A percentile compares a stretch with the other conserved stretches of the same genome.
These are phyloP conservation scores for Geotrichum candidum DNA, from an alignment of 1,139 yeast species.

Conservation along the genomic window DNA sequence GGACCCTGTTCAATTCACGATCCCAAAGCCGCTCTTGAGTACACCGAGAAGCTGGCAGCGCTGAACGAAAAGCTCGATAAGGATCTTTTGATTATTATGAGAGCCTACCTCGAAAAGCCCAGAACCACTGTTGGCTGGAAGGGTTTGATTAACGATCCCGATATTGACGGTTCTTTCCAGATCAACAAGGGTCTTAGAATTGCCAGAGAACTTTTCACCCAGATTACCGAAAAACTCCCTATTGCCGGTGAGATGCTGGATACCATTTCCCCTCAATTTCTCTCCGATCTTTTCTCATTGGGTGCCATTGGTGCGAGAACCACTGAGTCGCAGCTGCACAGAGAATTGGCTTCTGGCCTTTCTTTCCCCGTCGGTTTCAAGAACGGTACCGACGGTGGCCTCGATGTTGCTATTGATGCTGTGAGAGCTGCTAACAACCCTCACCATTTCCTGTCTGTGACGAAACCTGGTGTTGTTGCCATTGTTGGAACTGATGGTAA, in stretches of 20 bases:
- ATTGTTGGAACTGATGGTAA: slow-evolving; percentile 94
- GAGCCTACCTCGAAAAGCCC: slow-evolving; percentile 97
- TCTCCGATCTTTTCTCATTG: slow-evolving; percentile 82
- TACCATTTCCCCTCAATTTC: slow-evolving; percentile 95
- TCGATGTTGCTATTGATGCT: slow-evolving; percentile 92
- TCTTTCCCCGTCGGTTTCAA: slow-evolving; percentile 98
- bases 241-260: slow-evolving; percentile 98
- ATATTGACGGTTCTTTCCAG: slow-evolving; percentile 84
- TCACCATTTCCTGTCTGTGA: slow-evolving; percentile 95
- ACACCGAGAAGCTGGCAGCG: slow-evolving; percentile 64
- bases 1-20: slow-evolving; percentile 98
- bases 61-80: slow-evolving; percentile 62
- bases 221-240: slow-evolving; percentile 74
- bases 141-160: slow-evolving; percentile 96
- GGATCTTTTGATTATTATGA: slow-evolving; percentile 80
- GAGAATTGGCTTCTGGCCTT: slow-evolving; percentile 93
- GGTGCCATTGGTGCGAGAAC: slow-evolving; percentile 99
- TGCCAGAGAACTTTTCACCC: slow-evolving; percentile 78
- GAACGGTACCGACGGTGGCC: slow-evolving; percentile 95
- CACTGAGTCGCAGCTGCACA: slow-evolving; percentile 94
- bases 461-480: slow-evolving; percentile 94
- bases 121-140: slow-evolving; percentile 99
- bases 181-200: slow-evolving; percentile 91
- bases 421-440: slow-evolving; percentile 85
- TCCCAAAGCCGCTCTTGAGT: slow-evolving; percentile 80